phyloP scores from a whole-genome alignment of 1,284 basidiomycete species.

The Trichosporon sp. region DNA sequence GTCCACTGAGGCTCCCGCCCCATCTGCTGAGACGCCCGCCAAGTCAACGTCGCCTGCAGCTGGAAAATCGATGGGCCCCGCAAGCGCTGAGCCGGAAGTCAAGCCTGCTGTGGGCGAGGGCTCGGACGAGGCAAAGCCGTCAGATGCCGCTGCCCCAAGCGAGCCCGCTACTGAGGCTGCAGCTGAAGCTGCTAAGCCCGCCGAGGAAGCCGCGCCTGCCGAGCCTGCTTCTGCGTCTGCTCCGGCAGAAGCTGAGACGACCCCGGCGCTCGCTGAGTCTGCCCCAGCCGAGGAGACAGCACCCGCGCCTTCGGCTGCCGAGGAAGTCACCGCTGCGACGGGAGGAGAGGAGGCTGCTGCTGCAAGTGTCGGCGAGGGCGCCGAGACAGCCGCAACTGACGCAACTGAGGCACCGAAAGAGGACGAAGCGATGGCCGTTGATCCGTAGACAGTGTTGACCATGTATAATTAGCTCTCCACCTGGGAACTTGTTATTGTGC shows the following conservation, averaged over 20 bases:
- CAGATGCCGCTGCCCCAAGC: neutral
- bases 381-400: neutral
- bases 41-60: neutral
- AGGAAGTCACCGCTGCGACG: neutral
- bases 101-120: neutral
- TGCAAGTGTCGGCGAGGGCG: too few species aligned
- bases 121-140: neutral
- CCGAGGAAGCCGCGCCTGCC: neutral
- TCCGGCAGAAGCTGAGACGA: neutral
- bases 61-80: neutral
- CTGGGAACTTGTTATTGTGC: neutral
- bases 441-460: neutral
- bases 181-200: neutral
- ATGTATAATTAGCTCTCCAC: slow-evolving; percentile 1
- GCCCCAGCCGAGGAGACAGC: neutral
- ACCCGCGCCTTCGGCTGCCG: neutral
- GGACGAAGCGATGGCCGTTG: neutral
- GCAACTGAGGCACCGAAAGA: neutral
- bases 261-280: neutral
- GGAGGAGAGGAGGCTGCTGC: neutral
- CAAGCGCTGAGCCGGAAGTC: neutral
- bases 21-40: neutral
- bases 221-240: neutral
- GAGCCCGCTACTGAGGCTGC: neutral
- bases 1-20: neutral